Evolutionary conservation across 805 yeast genomes (phyloP).

Genomic region (Danielozyma ontarioensis): DNA sequence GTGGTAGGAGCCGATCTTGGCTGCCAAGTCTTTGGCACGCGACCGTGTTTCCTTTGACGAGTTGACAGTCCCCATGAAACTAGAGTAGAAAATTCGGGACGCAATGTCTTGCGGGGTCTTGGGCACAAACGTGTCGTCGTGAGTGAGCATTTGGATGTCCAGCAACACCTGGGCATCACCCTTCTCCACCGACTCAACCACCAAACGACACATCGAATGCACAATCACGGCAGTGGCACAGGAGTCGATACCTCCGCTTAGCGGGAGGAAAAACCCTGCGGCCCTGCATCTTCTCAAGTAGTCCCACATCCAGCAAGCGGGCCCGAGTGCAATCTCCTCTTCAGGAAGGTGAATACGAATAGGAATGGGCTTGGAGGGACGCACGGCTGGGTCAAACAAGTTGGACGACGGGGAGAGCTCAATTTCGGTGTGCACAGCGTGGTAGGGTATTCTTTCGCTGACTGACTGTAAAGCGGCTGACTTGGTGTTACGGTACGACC

Average conservation of each 20-base stretch:
- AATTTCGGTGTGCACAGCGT: slow-evolving; percentile 56
- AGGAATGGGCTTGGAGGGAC: slow-evolving; percentile 49
- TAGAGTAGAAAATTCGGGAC: slow-evolving; percentile 71
- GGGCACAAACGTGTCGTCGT: slow-evolving; percentile 58
- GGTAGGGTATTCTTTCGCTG: slow-evolving; percentile 35
- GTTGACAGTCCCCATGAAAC: slow-evolving; percentile 94
- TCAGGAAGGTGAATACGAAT: slow-evolving; percentile 76
- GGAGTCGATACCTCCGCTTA: slow-evolving; percentile 96
- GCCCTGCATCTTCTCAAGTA: slow-evolving; percentile 86
- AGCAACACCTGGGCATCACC: slow-evolving; percentile 71
- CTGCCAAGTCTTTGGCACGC: slow-evolving; percentile 75
- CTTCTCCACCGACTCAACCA: slow-evolving; percentile 58
- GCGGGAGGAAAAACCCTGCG: slow-evolving; percentile 88
- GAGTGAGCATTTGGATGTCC: slow-evolving; percentile 70
- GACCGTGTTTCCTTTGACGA: slow-evolving; percentile 82
- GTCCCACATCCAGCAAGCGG: slow-evolving; percentile 99
- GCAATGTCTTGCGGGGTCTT: slow-evolving; percentile 72
- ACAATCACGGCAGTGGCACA: slow-evolving; percentile 97
- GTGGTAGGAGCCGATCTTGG: slow-evolving; percentile 80
- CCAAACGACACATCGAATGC: slow-evolving; percentile 88
- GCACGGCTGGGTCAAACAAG: slow-evolving; percentile 55
- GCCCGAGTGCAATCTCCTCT: slow-evolving; percentile 96
- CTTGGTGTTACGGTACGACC: slow-evolving; percentile 70
- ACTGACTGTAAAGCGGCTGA: slow-evolving; percentile 76
- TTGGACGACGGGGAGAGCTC: slow-evolving; percentile 59